These are phyloP conservation scores for Barbarea vulgaris DNA, from an alignment of 345 rosid species.

Conservation along the genomic window DNA sequence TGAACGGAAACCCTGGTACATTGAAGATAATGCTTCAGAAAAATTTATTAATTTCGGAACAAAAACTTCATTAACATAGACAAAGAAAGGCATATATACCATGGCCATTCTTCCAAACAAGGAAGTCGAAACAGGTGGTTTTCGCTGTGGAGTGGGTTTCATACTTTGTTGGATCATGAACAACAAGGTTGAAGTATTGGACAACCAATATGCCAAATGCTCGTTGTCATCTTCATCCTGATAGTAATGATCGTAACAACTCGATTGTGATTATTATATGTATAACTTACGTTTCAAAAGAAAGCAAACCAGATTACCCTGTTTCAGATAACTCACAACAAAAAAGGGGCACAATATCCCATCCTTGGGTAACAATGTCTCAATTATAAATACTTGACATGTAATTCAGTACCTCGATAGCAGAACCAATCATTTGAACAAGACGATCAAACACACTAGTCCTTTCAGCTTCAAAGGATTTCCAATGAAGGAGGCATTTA, in stretches of 20 bases:
- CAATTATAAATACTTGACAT: conserved; percentile 4
- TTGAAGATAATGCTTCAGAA: conserved; percentile 29
- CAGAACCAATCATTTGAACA: conserved; percentile 97
- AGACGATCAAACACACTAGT: conserved; percentile 96
- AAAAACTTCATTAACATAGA: conserved; percentile 9
- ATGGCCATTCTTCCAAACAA: conserved; percentile 94
- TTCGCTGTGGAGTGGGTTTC: conserved; percentile 62
- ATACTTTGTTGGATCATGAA: conserved; percentile 88
- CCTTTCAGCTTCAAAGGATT: conserved; percentile 96
- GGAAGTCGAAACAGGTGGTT: conserved; percentile 75
- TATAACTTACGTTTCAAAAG: conserved; percentile 9
- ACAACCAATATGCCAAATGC: conserved; percentile 97
- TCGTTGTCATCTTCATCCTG: conserved; percentile 90
- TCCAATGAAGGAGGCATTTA: conserved; percentile 93
- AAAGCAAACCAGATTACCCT: not conserved
- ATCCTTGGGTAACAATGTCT: not conserved
- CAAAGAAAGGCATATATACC: conserved; percentile 49
- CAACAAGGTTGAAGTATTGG: conserved; percentile 83
- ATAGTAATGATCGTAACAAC: conserved; percentile 21
- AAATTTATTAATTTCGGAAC: not conserved
- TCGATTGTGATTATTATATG: conserved; percentile 18
- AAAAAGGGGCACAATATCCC: not conserved
- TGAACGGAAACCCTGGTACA: conserved; percentile 85
- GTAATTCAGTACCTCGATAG: conserved; percentile 68
- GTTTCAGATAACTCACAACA: conserved; percentile 12